phyloP scores from a whole-genome alignment of 768 basidiomycete genomes.

The Lactarius trivialis region DNA sequence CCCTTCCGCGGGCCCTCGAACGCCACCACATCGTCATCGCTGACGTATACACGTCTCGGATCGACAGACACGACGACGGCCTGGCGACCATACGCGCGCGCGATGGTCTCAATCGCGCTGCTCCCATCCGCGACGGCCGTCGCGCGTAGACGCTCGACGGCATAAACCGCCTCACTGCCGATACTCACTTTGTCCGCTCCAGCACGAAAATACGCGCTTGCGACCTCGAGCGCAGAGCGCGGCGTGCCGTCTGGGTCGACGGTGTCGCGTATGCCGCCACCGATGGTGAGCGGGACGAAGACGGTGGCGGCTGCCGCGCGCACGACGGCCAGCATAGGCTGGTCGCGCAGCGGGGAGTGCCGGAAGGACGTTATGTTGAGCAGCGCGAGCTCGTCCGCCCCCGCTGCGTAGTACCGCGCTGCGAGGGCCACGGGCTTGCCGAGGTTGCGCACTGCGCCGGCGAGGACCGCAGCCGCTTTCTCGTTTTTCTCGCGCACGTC shows the following conservation, averaged over 20 bases:
- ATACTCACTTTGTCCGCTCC: constrained; percentile 99
- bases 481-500: constrained; percentile 94
- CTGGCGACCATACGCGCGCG: constrained; percentile 84
- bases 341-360: constrained; percentile 88
- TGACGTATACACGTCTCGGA: constrained; percentile 78
- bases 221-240: constrained; percentile 86
- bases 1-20: constrained; percentile 65
- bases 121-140: constrained; percentile 47
- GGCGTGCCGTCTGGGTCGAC: constrained; percentile 91
- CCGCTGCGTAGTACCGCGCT: constrained; percentile 73
- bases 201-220: constrained; percentile 91
- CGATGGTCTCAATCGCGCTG: constrained; percentile 91
- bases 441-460: constrained; percentile 87
- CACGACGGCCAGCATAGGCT: constrained; percentile 97
- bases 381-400: constrained; percentile 94
- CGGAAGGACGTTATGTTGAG: constrained; percentile 99
- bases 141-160: constrained; percentile 74
- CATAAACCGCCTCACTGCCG: constrained; percentile 91
- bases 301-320: constrained; percentile 81
- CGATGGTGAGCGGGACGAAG: constrained; percentile 97
- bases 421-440: constrained; percentile 95
- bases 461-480: constrained; percentile 48
- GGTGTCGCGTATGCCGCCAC: constrained; percentile 95
- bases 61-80: constrained; percentile 98
- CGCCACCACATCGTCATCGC: constrained; percentile 32